phyloP scores from a whole-genome alignment of 78 protist genomes.

The Bodo saltans region DNA sequence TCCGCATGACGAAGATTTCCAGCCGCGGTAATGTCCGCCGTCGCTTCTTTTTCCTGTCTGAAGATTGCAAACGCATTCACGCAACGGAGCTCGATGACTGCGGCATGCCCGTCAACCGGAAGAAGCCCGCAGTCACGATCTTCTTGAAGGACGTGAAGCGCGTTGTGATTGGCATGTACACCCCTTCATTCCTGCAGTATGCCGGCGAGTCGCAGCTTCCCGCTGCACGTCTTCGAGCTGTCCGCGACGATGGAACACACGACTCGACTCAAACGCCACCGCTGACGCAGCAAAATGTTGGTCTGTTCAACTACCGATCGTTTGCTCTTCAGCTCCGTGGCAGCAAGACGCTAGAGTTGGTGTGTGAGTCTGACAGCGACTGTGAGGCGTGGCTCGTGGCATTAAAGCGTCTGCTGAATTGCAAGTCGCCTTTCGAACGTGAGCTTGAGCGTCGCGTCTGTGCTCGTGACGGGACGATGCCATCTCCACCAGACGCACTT shows the following conservation, averaged over 20 bases:
- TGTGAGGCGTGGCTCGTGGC: conserved; percentile 28
- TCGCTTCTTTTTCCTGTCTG: conserved; percentile 15
- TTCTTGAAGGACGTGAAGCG: conserved; percentile 6
- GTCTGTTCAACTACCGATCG: conserved; percentile 1
- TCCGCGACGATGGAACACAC: conserved; percentile 6
- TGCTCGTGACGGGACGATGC: not conserved
- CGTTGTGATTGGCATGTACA: not conserved
- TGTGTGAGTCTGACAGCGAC: conserved; percentile 23
- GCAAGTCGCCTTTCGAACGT: not conserved
- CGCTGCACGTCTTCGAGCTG: not conserved
- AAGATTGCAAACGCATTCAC: conserved; percentile 9
- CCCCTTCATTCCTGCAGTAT: not conserved
- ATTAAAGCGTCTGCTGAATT: not conserved
- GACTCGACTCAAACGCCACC: conserved; percentile 1
- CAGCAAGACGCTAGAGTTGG: conserved; percentile 8
- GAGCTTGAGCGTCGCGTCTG: not conserved
- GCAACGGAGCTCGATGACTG: conserved; percentile 1
- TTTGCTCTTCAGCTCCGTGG: not conserved
- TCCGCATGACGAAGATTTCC: conserved; percentile 14
- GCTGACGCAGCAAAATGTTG: not conserved
- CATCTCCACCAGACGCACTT: not conserved
- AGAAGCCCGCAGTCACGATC: not conserved
- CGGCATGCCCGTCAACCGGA: not conserved
- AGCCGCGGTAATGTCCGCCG: not conserved
- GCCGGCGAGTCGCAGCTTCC: not conserved